Percentiles rank a stretch among this genome's conserved stretches.
Evolutionary conservation across 805 yeast genomes (phyloP).

Genomic region (Metschnikowia continentalis): DNA sequence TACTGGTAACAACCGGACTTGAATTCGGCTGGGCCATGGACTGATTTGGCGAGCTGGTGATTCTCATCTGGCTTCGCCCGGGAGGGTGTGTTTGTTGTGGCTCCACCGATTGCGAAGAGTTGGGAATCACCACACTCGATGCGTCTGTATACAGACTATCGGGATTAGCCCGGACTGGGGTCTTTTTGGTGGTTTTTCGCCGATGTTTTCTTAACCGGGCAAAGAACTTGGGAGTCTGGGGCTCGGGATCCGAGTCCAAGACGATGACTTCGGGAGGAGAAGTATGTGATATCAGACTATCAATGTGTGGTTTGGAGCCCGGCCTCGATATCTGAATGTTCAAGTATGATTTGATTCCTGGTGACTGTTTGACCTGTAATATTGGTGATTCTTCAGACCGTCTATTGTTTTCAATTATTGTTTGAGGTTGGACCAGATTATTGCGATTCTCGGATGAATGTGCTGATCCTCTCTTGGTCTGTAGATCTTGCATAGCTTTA

Average conservation of each 20-base stretch:
- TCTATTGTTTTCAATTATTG: neutral
- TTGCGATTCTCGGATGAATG: no score
- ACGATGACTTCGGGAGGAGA: neutral
- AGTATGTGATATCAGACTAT: neutral
- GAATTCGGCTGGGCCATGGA: neutral
- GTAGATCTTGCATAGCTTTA: neutral
- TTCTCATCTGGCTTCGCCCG: neutral
- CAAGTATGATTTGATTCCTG: neutral
- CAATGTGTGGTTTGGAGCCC: neutral
- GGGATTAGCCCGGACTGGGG: neutral
- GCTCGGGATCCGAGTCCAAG: neutral
- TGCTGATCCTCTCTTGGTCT: no score
- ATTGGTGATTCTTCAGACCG: neutral
- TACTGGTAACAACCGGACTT: neutral
- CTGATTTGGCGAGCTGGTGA: neutral
- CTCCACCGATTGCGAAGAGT: conserved; percentile 7
- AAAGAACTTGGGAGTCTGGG: neutral
- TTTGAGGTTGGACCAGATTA: no score
- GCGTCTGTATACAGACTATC: neutral
- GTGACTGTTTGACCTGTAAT: neutral
- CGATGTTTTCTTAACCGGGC: neutral
- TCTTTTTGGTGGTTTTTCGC: neutral
- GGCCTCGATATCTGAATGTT: neutral
- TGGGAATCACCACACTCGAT: conserved; percentile 8
- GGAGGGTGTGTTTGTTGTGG: neutral